Evolutionary conservation across 2,329 filamentous ascomycete genomes (phyloP), one percentile per base, ranked within the genome.

Genomic region (Phialophora chinensis): DNA sequence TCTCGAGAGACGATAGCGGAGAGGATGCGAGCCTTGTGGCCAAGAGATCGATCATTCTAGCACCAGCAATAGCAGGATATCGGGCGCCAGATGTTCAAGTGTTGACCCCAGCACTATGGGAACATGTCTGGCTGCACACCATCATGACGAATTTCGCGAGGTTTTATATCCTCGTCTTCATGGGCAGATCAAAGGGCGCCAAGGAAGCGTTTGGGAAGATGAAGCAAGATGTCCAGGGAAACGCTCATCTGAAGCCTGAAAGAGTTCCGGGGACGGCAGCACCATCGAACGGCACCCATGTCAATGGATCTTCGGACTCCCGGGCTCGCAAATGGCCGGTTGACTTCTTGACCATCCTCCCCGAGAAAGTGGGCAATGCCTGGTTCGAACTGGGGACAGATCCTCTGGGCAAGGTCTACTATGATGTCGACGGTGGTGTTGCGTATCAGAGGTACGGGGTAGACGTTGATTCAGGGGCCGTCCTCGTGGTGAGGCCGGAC

Each of bases 191-290:
- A 29, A 11, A 42, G 17, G 17, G 47, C 31, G 27, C 63, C 3
- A 68, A 68, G 53, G 54, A 65, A 65, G 87, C 88, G 61, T 82
- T 83, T 47, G 85, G 87, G 62, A 90, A 95, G 77, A 93, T 90
- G 82, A 84, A 85, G 67, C 91, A 95, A 68, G 92, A 92, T 78
- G 87, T 97, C 75, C 87, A 92, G 73, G 88, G 92, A 75, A 91
- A 92, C 49, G 88, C 91, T 0, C 87, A 97, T 65, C 87, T 90
- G 74, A 62, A 55, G 35, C 55, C 31, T 17, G 58, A 56, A 3
- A 50, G 47, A 33, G 63, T 57, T 1, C 54, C 55, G 6, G 58
- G 57, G 54, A 61, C 58, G 4, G 44, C 38, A 25, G 44, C 52
- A 38, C 31, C 35, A 17, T 38, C 62, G 23, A 61, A 61, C 55